Percentiles rank a stretch among this genome's conserved stretches.
These are phyloP conservation scores for Salinomyces thailandicus DNA, from an alignment of 2,329 filamentous ascomycete genomes.

Conservation along the genomic window DNA sequence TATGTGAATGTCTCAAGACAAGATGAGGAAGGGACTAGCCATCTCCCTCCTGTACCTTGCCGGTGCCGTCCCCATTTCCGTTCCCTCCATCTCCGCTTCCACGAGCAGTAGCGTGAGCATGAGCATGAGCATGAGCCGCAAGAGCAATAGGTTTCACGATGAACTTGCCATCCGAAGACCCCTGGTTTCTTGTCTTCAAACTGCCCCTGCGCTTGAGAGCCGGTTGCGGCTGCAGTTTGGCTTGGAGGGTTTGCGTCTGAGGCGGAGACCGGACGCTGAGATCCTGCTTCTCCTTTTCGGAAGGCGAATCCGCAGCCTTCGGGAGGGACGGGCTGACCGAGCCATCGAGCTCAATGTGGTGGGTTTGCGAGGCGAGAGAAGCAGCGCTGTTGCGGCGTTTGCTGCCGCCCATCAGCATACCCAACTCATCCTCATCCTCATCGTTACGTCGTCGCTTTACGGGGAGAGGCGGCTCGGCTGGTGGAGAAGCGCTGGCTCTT, in stretches of 20 bases:
- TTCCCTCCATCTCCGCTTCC: not conserved
- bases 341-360: conserved; percentile 19
- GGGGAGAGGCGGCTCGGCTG: conserved; percentile 52
- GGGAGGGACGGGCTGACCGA: conserved; percentile 5
- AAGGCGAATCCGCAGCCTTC: too few relatives aligned
- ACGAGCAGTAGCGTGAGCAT: too few relatives aligned
- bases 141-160: conserved; percentile 18
- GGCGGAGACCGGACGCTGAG: not conserved
- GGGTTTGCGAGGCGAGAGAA: conserved; percentile 14
- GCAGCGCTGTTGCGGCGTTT: conserved; percentile 34
- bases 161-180: conserved; percentile 21
- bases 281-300: not conserved
- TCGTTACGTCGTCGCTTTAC: conserved; percentile 89
- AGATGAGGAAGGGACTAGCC: too few relatives aligned
- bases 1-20: too few relatives aligned
- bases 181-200: conserved; percentile 31
- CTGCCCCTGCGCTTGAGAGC: conserved; percentile 35
- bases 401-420: conserved; percentile 58
- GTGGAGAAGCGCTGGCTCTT: conserved; percentile 20
- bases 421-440: conserved; percentile 83
- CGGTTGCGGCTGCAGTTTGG: not conserved
- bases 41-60: too few relatives aligned
- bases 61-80: not conserved
- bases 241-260: not conserved
- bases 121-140: too few relatives aligned